These are phyloP conservation scores for Bryoerythrophyllum caledonicum DNA, from an alignment of 225 moss, liverwort and hornwort genomes.

Conservation along the genomic window DNA sequence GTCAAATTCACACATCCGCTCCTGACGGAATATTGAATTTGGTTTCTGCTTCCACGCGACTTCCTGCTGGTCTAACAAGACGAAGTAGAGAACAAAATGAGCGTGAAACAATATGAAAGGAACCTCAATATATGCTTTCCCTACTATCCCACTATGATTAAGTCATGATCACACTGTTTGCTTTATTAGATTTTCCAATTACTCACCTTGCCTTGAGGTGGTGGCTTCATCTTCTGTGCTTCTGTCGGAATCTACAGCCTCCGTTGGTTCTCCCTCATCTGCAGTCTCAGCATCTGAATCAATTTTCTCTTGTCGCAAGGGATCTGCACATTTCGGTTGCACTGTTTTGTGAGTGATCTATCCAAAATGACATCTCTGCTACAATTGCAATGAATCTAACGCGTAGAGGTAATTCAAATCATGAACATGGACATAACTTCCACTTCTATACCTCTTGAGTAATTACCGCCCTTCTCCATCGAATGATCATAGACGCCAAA, in stretches of 20 bases:
- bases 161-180: slow-evolving; percentile 4
- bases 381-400: slow-evolving; percentile 1
- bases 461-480: slow-evolving; percentile 27
- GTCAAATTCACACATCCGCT: slow-evolving; percentile 59
- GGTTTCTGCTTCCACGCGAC: slow-evolving; percentile 42
- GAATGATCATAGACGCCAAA: slow-evolving; percentile 28
- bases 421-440: not conserved
- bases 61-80: slow-evolving; percentile 56
- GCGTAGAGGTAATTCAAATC: not conserved
- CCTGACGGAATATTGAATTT: slow-evolving; percentile 49
- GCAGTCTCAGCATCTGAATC: slow-evolving; percentile 40
- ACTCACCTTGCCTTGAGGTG: slow-evolving; percentile 48
- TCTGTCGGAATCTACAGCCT: slow-evolving; percentile 54
- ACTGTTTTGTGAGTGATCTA: slow-evolving; percentile 8
- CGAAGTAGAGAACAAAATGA: slow-evolving; percentile 30
- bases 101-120: slow-evolving; percentile 15
- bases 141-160: not conserved
- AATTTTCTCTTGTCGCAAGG: slow-evolving; percentile 25
- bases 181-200: slow-evolving; percentile 18
- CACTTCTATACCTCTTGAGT: slow-evolving; percentile 32
- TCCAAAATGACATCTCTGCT: not conserved
- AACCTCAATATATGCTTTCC: not conserved
- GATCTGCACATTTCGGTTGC: slow-evolving; percentile 41
- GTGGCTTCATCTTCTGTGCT: slow-evolving; percentile 60
- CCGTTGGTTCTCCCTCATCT: slow-evolving; percentile 41